Base-by-base conservation (phyloP, 306 rosid genomes). In the Vigna trinervia region DNA sequence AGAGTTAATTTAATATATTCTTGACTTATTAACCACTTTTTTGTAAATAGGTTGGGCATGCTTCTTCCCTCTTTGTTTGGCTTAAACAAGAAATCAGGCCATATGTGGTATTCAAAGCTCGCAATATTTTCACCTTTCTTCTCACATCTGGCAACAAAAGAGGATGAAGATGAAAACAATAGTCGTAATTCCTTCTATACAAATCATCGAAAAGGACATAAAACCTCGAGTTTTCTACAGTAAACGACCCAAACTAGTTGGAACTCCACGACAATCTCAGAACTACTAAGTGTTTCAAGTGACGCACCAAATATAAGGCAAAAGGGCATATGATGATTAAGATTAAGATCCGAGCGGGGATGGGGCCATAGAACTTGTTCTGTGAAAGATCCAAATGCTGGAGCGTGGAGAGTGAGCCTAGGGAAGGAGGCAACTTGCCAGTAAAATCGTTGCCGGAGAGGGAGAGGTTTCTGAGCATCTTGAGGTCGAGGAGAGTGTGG, bases 41-140 rank as follows among this genome's bases (percentile, higher is more conserved):
- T 30, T 36, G 58, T 71, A 22, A 57, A 28, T 9, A 22, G 54
- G 47, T 53, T 69, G 38, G 70, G 7, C 53, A 46, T 57, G 76
- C 76, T 46, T 39, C 75, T 47, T 56, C 74, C 26, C 60, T 17
- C 19, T 71, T 77, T 73, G 22, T 82, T 71, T 63, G 19, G 75
- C 43, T 76, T 76, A 34, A 71, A 77, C 48, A n/a, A 82, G 39
- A 82, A 9, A 76, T 30, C 36, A 70, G 26, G 81, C 73, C 73
- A 76, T 61, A 69, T 20, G 12, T 39, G 75, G 8, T 19, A 38
- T 23, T 41, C 10, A 96, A 85, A 80, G 97, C 97, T 56, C 89
- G 90, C 84, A 96, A 84, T 86, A 96, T 96, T 82, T 90, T 95
- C 76, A 95, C 99, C 86, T 95, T 97, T 88, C 97, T 89, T 80